Conservation (phyloP, 306 rosid genomes). For the Acacia melanoxylon region DNA sequence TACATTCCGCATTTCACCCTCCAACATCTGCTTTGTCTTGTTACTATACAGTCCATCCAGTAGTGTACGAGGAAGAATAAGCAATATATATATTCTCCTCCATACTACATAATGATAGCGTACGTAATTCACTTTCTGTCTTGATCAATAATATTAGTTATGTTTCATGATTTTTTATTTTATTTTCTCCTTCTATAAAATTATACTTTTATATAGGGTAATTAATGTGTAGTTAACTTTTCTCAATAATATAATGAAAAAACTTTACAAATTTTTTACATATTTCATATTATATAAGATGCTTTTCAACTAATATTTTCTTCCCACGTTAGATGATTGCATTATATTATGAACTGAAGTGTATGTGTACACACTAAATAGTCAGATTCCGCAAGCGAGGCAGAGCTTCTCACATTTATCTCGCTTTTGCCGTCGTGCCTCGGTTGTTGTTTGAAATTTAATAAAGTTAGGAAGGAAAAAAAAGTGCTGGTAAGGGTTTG, state of each 20-base stretch:
- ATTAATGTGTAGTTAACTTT: neutral
- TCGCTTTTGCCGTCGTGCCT: neutral
- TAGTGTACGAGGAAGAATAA: neutral
- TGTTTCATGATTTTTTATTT: too few relatives aligned
- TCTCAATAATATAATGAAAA: too few relatives aligned
- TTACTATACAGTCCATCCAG: too few relatives aligned
- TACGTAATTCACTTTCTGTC: neutral
- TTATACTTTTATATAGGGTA: too few relatives aligned
- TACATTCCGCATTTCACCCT: neutral
- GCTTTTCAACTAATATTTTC: neutral
- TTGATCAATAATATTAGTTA: neutral
- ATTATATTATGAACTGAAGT: too few relatives aligned
- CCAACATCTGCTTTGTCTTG: too few relatives aligned
- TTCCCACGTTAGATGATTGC: neutral
- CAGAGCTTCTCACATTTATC: neutral
- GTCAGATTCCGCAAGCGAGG: neutral
- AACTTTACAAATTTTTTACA: neutral
- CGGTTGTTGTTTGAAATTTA: neutral
- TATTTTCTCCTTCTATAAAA: too few relatives aligned
- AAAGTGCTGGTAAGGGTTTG: neutral
- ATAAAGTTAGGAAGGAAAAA: slow-evolving; percentile 3
- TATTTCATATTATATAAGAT: too few relatives aligned
- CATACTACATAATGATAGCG: too few relatives aligned
- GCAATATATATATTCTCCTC: too few relatives aligned
- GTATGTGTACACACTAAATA: neutral